Evolutionary conservation across 106 monocot genomes (phyloP), one percentile per base, ranked within the genome.

Genomic region (Triglochin maritima): DNA sequence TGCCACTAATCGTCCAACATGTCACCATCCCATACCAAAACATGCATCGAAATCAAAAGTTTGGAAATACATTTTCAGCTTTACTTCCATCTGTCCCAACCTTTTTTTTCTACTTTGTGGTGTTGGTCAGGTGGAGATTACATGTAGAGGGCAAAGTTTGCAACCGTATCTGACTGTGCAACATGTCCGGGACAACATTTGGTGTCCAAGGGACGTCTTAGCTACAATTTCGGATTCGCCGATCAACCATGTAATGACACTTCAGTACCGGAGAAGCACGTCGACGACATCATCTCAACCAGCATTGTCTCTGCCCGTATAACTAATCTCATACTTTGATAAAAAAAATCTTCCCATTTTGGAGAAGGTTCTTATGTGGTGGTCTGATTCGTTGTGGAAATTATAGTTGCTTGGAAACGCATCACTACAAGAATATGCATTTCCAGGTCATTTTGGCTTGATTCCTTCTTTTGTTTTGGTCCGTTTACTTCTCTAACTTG

Each of bases 171-270:
- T 84, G 66, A 84, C 84, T 9, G 43, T 94, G 63, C 86, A 79
- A 46, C 78, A 85, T 9, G 82, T 94, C 42, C 81, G 94, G 4
- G 87, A 94, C 73, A 67, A 50, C 69, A 85, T 94, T 41, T 94
- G 79, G 79, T 63, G 71, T 44, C 9, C 60, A 5, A 60, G 70
- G 56, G 62, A 56, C 3, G 42, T 41, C 2, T 17, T 63, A 3
- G 47, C 60, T 11, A 4, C 47, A 7, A 55, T 50, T 17, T 50
- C 68, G 7, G 72, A 72, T 12, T 69, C 62, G 12, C 61, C 68
- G 9, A 6, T 43, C 68, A 47, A 73, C 49, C 73, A 73, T 50
- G 62, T 79, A 12, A 73, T 79, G 79, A 73, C 57, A 44, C 73
- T 79, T 4, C 62, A 73, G 4, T 79, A 79, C 16, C 53, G 62